Evolutionary conservation across 2,329 filamentous ascomycete species (phyloP), one percentile per base, ranked within the genome.

Genomic region (Curvularia spicifera): DNA sequence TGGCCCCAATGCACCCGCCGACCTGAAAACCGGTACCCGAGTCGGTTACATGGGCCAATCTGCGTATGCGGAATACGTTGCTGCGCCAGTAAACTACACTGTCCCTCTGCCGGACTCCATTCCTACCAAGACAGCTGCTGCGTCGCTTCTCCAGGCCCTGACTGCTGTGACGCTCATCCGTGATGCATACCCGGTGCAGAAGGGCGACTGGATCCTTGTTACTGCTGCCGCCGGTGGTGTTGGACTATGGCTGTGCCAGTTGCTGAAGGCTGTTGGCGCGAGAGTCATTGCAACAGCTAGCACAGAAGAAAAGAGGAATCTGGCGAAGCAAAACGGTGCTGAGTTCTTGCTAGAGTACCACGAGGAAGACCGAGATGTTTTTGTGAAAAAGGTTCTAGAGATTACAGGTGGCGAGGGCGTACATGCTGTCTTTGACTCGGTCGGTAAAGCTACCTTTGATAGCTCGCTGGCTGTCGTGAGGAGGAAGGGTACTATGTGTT

Each of bases 141-240:
- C 91, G 0, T 81, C 85, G 0, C 78, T 91, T n/a, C 80, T 96
- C 9, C 93, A 96, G 74, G 93, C 91, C 1, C 80, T 97, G 37
- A 97, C 93, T 1, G 91, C 92, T 0, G 82, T 95, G 67, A 91
- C 91, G 0, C 82, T 97, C 29, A 85, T 92, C 58, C 86, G 89
- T 56, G 92, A 96, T 74, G 86, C 90, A 4, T 82, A 89, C 64
- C 71, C 81, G 0, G 91, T 94, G 6, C 82, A 91, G 73, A 83
- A 86, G 64, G 91, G 89, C 0, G 91, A 96, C 66, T 95, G 90
- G 87, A 83, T 92, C 0, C 85, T 97, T 2, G 87, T 97, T 15
- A 91, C 95, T 68, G 93, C 93, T 0, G 93, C 93, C 0, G 92
- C 92, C 0, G 93, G 93, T 15, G 93, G 93, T 15, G 91, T 92